A percentile compares a stretch with the other conserved stretches of the same genome.
Evolutionary conservation across 306 rosid genomes (phyloP).

Genomic region (Quercus glauca): DNA sequence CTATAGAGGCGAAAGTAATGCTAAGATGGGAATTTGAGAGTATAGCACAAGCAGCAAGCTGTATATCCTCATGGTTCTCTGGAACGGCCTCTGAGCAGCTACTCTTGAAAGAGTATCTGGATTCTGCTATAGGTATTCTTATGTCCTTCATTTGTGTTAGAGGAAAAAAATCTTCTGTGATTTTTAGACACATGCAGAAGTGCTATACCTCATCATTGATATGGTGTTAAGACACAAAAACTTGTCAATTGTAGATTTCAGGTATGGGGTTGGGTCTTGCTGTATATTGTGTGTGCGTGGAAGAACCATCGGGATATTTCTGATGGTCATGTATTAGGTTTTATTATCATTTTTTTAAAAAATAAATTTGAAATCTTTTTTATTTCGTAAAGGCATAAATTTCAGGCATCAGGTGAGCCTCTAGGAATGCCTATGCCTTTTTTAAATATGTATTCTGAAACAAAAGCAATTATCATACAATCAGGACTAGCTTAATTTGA

Average conservation of each 20-base stretch:
- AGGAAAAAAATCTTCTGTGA: background rate
- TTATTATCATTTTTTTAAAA: background rate
- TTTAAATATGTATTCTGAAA: background rate
- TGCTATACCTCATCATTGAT: background rate
- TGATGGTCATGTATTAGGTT: too few species aligned
- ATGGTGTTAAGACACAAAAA: background rate
- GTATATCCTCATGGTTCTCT: constrained; percentile 78
- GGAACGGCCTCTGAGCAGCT: constrained; percentile 63
- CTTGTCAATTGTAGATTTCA: background rate
- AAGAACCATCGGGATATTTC: too few species aligned
- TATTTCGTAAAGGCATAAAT: background rate
- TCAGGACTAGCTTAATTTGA: background rate
- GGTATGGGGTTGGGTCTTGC: background rate
- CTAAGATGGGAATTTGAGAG: constrained; percentile 95
- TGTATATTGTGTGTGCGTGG: background rate
- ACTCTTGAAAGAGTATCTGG: constrained; percentile 64
- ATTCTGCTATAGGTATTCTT: constrained; percentile 59
- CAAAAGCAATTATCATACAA: background rate
- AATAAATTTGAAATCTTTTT: background rate
- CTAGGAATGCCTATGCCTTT: background rate
- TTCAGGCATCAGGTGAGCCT: background rate
- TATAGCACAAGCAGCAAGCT: constrained; percentile 78
- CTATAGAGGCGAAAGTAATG: constrained; percentile 76
- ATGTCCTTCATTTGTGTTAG: background rate
- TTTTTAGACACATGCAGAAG: background rate